A percentile compares a stretch with the other conserved stretches of the same genome.
These are phyloP conservation scores for Peronospora farinosa DNA, from an alignment of 352 stramenopile genomes.

Conservation along the genomic window DNA sequence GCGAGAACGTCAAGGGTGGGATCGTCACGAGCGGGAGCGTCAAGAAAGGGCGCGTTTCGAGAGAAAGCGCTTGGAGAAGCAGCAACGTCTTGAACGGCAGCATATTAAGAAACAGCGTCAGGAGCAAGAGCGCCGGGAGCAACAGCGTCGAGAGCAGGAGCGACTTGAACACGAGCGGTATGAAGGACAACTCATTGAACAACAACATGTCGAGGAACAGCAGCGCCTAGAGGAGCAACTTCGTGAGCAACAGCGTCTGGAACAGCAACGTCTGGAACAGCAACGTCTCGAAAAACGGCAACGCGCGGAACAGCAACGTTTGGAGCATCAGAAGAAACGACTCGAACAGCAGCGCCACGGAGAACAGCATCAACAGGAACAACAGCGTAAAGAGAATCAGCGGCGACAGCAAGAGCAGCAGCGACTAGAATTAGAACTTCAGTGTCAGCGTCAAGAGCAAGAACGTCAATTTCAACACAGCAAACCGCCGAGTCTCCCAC, in stretches of 20 bases:
- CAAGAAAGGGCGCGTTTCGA: conserved; percentile 15
- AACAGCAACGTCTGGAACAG: conserved; percentile 25
- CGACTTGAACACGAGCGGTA: conserved; percentile 33
- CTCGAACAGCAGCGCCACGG: conserved; percentile 20
- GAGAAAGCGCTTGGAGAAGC: conserved; percentile 18
- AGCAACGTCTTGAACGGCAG: conserved; percentile 29
- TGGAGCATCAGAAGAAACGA: conserved; percentile 22
- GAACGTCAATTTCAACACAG: conserved; percentile 30
- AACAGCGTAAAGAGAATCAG: conserved; percentile 24
- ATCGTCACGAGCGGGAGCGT: conserved; percentile 16
- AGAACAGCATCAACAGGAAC: conserved; percentile 22
- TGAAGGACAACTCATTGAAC: conserved; percentile 10
- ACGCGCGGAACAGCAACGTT: conserved; percentile 16
- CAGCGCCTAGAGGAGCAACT: conserved; percentile 12
- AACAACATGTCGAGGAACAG: conserved; percentile 8
- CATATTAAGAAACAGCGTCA: conserved; percentile 19
- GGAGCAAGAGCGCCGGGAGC: conserved; percentile 20
- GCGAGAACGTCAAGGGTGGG: conserved; percentile 21
- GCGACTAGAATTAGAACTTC: conserved; percentile 24
- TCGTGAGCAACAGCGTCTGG: conserved; percentile 13
- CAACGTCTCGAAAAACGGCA: conserved; percentile 25
- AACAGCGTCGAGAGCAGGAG: conserved; percentile 18
- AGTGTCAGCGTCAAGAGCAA: conserved; percentile 32
- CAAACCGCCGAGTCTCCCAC: conserved; percentile 30
- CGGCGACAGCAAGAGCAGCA: conserved; percentile 19